Base-by-base conservation (phyloP, 2,329 filamentous ascomycete genomes). In the Colletotrichum sp. region DNA sequence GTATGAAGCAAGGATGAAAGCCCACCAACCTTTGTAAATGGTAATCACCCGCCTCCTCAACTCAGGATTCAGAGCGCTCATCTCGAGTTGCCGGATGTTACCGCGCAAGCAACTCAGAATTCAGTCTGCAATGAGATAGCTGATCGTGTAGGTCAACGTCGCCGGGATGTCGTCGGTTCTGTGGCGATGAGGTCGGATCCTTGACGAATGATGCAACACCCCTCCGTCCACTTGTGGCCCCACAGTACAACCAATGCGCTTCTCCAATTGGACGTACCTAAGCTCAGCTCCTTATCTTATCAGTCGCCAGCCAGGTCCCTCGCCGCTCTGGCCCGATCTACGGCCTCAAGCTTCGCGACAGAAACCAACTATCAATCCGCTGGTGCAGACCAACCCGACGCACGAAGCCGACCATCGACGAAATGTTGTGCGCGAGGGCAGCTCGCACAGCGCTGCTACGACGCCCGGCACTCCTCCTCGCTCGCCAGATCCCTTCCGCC, bases 11-110 rank as follows among this genome's bases (percentile, higher is more conserved):
- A 49, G n/a, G n/a, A 21, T 21, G 44, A 13, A 5, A 7, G 44
- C n/a, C n/a, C 10, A 68, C 74, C 0, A 32, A 95, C 95, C 95
- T 92, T 98, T 98, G 88, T 98, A 98, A 75, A 98, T 92, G 49
- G 91, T 90, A 78, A 98, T 94, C 62, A 98, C 96, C 82, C 97
- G 92, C 76, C 91, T 89, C 71, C 95, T 92, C 32, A 98, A 89
- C 76, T 90, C 86, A 4, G 87, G 85, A 78, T 91, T 93, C 0
- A 85, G 80, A 24, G 67, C 15, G 21, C 59, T 72, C 62, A 78
- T 78, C 13, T 39, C 10, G 34, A 39, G 4, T 32, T 39, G 5
- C n/a, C 59, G 18, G 12, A 10, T 34, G 3, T 0, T 10, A 21
- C 18, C 28, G n/a, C 21, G 55, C 1, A 16, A 16, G 13, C 7